Percentiles rank a stretch among this genome's conserved stretches.
These are phyloP conservation scores for Suhomyces kunorum DNA, from an alignment of 1,139 yeast genomes.

Conservation along the genomic window DNA sequence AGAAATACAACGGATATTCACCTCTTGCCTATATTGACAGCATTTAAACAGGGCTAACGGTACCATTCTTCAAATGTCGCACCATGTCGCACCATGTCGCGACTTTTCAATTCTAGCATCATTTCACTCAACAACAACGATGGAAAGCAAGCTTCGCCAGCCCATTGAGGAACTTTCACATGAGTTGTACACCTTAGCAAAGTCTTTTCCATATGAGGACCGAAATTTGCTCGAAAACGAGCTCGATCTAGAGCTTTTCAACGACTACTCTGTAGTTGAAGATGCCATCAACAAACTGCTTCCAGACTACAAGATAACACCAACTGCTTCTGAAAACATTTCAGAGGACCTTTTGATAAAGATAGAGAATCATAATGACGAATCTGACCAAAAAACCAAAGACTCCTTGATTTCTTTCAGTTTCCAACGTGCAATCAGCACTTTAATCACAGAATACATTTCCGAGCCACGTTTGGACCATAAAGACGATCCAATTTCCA, in stretches of 20 bases:
- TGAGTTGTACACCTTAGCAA: slow-evolving; percentile 1
- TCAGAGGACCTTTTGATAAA: slow-evolving; percentile 15
- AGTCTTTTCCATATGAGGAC: neutral
- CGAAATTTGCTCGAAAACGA: slow-evolving; percentile 5
- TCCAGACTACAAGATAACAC: slow-evolving; percentile 14
- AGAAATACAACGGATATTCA: no score
- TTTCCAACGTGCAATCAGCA: slow-evolving; percentile 21
- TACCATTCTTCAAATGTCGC: neutral
- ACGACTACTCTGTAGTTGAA: slow-evolving; percentile 7
- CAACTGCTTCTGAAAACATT: no score
- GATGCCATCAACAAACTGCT: slow-evolving; percentile 5
- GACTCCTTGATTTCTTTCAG: slow-evolving; percentile 23
- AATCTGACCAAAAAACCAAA: slow-evolving; percentile 19
- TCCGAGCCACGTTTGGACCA: neutral
- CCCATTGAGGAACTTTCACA: slow-evolving; percentile 10
- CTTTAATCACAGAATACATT: slow-evolving; percentile 10
- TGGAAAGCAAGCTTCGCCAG: slow-evolving; percentile 7
- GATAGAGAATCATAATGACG: slow-evolving; percentile 22
- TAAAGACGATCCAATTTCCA: neutral
- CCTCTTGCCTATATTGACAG: no score
- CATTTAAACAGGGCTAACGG: no score
- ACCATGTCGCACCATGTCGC: no score
- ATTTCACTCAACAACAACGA: no score
- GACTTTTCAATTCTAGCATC: no score
- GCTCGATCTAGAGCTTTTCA: slow-evolving; percentile 5